phyloP scores from a whole-genome alignment of 495 filamentous ascomycete species.

The Penicillium pulvis region DNA sequence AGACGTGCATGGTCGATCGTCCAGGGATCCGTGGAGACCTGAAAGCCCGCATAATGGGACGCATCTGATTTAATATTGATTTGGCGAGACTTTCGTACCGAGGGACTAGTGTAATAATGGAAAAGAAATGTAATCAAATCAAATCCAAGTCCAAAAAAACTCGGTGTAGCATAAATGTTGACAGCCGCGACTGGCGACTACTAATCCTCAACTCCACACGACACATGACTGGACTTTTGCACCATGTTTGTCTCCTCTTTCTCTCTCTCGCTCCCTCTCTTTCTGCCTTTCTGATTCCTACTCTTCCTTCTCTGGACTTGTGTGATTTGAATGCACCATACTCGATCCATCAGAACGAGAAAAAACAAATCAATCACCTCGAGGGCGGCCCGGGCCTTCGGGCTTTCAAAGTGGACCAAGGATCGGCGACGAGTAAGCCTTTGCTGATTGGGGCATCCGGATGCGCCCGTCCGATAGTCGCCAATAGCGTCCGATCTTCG shows the following conservation, averaged over 20 bases:
- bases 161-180: slow-evolving; percentile 17
- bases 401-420: slow-evolving; percentile 30
- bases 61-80: slow-evolving; percentile 22
- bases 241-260: background rate
- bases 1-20: slow-evolving; percentile 29
- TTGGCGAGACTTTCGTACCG: no score
- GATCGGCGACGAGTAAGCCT: slow-evolving; percentile 31
- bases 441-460: slow-evolving; percentile 12
- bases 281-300: background rate
- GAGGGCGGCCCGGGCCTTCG: slow-evolving; percentile 36
- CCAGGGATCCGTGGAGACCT: slow-evolving; percentile 25
- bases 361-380: slow-evolving; percentile 17
- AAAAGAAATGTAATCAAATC: background rate
- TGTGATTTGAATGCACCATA: no score
- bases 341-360: background rate
- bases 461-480: slow-evolving; percentile 34
- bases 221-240: background rate
- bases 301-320: background rate
- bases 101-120: background rate
- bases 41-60: slow-evolving; percentile 22
- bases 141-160: slow-evolving; percentile 10
- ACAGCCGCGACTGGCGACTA: slow-evolving; percentile 37
- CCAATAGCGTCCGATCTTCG: slow-evolving; percentile 30
- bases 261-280: slow-evolving; percentile 4
- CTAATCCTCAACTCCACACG: background rate